These are phyloP conservation scores for Penicillium frequentans DNA, from an alignment of 2,329 filamentous ascomycete species.

Conservation along the genomic window DNA sequence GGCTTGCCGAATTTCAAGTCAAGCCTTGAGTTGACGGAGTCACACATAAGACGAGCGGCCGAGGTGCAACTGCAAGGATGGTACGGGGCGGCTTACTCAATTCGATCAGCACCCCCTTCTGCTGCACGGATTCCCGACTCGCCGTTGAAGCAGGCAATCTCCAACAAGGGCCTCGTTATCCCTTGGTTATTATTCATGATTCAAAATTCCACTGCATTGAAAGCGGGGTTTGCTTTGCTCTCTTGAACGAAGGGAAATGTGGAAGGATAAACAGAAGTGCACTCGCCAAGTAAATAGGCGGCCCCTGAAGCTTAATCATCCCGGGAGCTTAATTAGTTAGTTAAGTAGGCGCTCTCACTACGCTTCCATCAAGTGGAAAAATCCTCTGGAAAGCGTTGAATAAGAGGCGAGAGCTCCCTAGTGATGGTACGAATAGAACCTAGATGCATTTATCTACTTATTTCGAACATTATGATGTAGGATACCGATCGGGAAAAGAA, in stretches of 20 bases:
- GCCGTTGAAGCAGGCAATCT: slow-evolving; percentile 52
- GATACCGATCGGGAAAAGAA: too few relatives aligned
- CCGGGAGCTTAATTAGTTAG: too few relatives aligned
- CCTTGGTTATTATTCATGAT: neutral
- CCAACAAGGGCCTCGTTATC: slow-evolving; percentile 21
- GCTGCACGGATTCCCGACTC: slow-evolving; percentile 47
- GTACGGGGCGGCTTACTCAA: slow-evolving; percentile 47
- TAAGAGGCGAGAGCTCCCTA: too few relatives aligned
- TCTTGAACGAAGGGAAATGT: neutral
- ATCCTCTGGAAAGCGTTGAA: too few relatives aligned
- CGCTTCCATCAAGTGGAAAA: too few relatives aligned
- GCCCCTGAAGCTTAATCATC: neutral
- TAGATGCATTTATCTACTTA: too few relatives aligned
- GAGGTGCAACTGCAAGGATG: neutral
- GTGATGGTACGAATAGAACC: neutral
- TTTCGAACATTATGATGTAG: too few relatives aligned
- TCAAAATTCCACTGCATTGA: neutral
- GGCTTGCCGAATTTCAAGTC: too few relatives aligned
- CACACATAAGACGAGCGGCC: neutral
- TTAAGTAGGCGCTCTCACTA: too few relatives aligned
- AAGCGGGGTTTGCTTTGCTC: neutral
- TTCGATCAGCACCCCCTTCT: slow-evolving; percentile 47
- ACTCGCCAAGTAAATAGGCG: neutral
- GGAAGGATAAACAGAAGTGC: neutral
- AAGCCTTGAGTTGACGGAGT: neutral